A percentile compares a stretch with the other conserved stretches of the same genome.
Evolutionary conservation across 2,329 filamentous ascomycete species (phyloP).

Genomic region (Colletotrichum sp.): DNA sequence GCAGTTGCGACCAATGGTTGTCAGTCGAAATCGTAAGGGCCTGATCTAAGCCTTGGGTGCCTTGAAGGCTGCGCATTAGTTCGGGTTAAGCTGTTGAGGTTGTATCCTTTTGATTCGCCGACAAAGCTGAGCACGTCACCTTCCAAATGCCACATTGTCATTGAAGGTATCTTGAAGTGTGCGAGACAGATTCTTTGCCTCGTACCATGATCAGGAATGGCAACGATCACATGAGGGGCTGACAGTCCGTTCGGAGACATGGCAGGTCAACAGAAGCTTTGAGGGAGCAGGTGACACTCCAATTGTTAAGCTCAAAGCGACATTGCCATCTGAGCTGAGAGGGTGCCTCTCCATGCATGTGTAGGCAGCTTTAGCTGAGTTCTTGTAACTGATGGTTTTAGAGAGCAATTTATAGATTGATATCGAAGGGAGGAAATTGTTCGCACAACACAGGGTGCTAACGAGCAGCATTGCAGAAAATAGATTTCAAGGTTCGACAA

Average conservation of each 20-base stretch:
- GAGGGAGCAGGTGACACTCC: not conserved
- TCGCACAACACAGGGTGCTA: too few relatives aligned
- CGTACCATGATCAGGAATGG: not conserved
- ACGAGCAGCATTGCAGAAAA: too few relatives aligned
- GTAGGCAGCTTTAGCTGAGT: not conserved
- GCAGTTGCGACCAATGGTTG: not conserved
- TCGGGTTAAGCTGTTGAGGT: not conserved
- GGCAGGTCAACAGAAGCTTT: not conserved
- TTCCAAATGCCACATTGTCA: not conserved
- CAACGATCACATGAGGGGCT: not conserved
- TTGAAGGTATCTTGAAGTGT: not conserved
- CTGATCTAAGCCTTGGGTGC: not conserved
- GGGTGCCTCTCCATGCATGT: not conserved
- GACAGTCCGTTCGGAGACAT: not conserved
- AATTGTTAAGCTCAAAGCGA: not conserved
- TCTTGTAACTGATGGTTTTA: too few relatives aligned
- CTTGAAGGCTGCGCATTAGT: not conserved
- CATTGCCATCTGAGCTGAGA: not conserved
- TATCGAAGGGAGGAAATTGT: too few relatives aligned
- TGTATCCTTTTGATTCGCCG: not conserved
- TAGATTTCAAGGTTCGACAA: too few relatives aligned
- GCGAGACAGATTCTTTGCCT: not conserved
- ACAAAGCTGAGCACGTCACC: accelerated
- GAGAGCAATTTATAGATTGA: too few relatives aligned
- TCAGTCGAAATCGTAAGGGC: not conserved